phyloP scores from a whole-genome alignment of 306 rosid species.

The Sicyos edulis region DNA sequence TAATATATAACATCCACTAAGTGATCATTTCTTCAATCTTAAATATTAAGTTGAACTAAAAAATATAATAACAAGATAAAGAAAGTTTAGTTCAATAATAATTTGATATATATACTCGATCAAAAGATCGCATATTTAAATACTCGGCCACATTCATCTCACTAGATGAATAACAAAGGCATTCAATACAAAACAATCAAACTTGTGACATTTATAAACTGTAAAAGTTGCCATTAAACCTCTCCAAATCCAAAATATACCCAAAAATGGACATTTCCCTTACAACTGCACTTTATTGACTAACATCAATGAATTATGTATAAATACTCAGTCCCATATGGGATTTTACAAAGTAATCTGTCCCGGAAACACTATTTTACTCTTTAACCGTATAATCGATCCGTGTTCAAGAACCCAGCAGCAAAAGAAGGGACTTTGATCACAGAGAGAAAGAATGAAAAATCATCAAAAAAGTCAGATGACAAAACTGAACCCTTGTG shows the following conservation, averaged over 20 bases:
- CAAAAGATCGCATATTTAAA: no score
- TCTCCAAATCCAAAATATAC: not conserved
- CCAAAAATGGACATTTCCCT: not conserved
- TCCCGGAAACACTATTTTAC: not conserved
- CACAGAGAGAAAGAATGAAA: slow-evolving; percentile 13
- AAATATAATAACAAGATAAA: no score
- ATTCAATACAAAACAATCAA: not conserved
- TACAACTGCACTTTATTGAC: slow-evolving; percentile 8
- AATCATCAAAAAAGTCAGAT: not conserved
- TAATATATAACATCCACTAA: no score
- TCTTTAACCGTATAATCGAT: slow-evolving; percentile 10
- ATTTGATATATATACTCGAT: no score
- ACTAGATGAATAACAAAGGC: not conserved
- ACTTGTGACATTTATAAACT: not conserved
- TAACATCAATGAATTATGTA: not conserved
- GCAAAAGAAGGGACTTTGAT: not conserved
- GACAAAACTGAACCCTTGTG: not conserved
- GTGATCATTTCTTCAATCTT: no score
- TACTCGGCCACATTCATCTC: no score
- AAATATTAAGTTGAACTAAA: no score
- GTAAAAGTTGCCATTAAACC: not conserved
- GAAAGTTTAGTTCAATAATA: no score
- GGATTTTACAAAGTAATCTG: slow-evolving; percentile 19
- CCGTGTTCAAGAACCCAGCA: slow-evolving; percentile 16
- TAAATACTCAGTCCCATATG: not conserved